Evolutionary conservation across 306 rosid genomes (phyloP).

Genomic region (Comarum palustre): DNA sequence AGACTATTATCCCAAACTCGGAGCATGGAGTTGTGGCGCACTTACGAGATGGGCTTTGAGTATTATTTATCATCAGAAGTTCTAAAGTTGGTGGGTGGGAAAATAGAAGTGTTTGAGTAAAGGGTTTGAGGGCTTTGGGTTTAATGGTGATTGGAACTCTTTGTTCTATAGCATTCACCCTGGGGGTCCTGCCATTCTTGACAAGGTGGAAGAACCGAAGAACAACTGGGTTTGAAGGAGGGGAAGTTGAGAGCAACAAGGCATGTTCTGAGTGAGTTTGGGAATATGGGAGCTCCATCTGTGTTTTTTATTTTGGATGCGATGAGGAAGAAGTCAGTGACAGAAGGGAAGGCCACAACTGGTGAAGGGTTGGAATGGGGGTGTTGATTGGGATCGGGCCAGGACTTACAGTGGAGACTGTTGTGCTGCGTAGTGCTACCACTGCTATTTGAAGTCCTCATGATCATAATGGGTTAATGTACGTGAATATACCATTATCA

Average conservation of each 20-base stretch:
- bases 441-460: background rate
- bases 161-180: slow-evolving; percentile 32
- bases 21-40: slow-evolving; percentile 34
- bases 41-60: slow-evolving; percentile 35
- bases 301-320: slow-evolving; percentile 30
- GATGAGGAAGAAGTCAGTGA: slow-evolving; percentile 31
- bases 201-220: slow-evolving; percentile 26
- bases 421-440: background rate
- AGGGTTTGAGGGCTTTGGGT: slow-evolving; percentile 11
- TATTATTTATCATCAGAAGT: slow-evolving; percentile 20
- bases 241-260: slow-evolving; percentile 34
- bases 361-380: slow-evolving; percentile 40
- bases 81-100: slow-evolving; percentile 19
- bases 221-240: slow-evolving; percentile 15
- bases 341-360: slow-evolving; percentile 28
- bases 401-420: slow-evolving; percentile 13
- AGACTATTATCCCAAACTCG: slow-evolving; percentile 26
- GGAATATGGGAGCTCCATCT: slow-evolving; percentile 37
- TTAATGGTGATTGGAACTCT: slow-evolving; percentile 32
- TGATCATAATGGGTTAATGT: background rate
- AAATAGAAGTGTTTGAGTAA: slow-evolving; percentile 22
- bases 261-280: slow-evolving; percentile 33
- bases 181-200: slow-evolving; percentile 36
- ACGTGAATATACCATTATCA: too few species aligned
- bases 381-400: slow-evolving; percentile 29